Base-by-base conservation (phyloP, 805 yeast species). In the Wickerhamomyces chaumierensis region DNA sequence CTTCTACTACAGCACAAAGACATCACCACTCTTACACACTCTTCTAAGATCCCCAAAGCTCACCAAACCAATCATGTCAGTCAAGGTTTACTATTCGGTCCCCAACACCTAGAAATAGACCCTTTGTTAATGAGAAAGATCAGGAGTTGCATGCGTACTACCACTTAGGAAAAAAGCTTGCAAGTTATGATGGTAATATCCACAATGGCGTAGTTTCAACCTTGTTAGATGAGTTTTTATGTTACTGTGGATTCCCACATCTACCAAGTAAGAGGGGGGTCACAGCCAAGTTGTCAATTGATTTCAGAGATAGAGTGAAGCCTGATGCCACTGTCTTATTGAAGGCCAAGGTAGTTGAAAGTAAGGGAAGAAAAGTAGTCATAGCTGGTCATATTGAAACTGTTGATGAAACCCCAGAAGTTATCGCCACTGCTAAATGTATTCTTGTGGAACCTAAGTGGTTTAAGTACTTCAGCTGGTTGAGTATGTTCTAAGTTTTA, bases 231-330 rank as follows among this genome's bases (percentile, higher is more conserved):
- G 96, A 88, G 55, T 80, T 81, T 0, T 61, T 90, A 21, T 85
- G 95, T 51, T 68, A 76, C 34, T 82, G 94, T 51, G 97, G 96
- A 14, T 90, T 87, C 55, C 76, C 85, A 3, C 62, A 70, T 20
- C 63, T 90, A 12, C 97, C 97, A 1, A 75, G 78, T 41, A 71
- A 76, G 40, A 68, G 81, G 37, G 98, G 97, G 13, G 95, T 92
- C 18, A 90, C 98, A 0, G 98, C 95, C 0, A 70, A 68, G 37
- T 63, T 90, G 33, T 60, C 70, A 3, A 65, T 90, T 8, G 66
- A 81, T 38, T 90, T 85, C 57, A 31, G 49, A 9, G 42, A 53
- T n/a, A 68, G 69, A 33, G 58, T 60, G 4, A 56, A 63, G 6
- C 80, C 87, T 0, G 72, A 75, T 42, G 65, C 78, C 18, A 74